Evolutionary conservation across 192 early-diverging fungal genomes (phyloP), one percentile per base, ranked within the genome.

Genomic region (Umbelopsis sp.): DNA sequence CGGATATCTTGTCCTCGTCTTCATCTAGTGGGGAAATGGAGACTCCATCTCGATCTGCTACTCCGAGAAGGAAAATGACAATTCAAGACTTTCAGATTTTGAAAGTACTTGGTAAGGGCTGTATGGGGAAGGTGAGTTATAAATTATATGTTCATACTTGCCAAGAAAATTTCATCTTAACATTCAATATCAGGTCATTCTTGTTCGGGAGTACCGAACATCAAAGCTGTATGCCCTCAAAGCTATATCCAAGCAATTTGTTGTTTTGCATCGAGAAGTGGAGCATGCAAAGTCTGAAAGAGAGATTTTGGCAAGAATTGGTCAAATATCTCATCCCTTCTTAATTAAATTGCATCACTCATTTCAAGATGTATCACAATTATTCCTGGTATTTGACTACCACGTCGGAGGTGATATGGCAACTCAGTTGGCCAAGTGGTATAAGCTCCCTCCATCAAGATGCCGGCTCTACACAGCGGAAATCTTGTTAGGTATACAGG

Each of bases 371-470:
- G 77, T 84, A 0, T 84, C 88, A 13, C 89, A 94, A 30, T 78
- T 94, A 18, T 94, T 91, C 70, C 71, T 94, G 30, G 88, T 94
- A 0, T 75, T 90, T 52, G 92, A 93, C 70, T 94, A 91, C 45
- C 88, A 92, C 82, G 88, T 85, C 41, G 93, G 93, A 18, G 93
- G 93, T 5, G 93, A 94, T 69, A 79, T 94, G 30, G 92, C 92
- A 67, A 90, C 87, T 49, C 92, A 92, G 58, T 76, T 94, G 69
- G 85, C 89, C 71, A 84, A 88, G 69, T 89, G 85, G 53, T 79
- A 80, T 7, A 84, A 78, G 5, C 90, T 94, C 64, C 80, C 79
- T 18, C 87, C 89, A 67, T 82, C 84, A 20, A 74, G 88, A 5
- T 85, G 89, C 3, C 83, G 86, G 52, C 90, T 93, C 51, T 94